Base-by-base conservation (phyloP, 2,329 filamentous ascomycete species). In the Epichloe bromicola region DNA sequence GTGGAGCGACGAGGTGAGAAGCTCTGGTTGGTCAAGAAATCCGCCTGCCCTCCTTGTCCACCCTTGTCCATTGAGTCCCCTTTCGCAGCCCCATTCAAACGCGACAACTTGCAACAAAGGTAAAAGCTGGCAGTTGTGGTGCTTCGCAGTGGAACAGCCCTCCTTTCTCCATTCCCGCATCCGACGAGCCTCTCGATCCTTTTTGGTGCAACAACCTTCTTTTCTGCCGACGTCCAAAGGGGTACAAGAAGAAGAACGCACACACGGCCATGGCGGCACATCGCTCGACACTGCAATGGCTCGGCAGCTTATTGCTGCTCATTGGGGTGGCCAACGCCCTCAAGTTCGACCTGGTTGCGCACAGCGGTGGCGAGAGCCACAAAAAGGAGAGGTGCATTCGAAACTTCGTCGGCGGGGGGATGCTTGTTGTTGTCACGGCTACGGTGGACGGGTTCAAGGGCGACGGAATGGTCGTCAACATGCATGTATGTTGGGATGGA, bases 401-500 rank as follows among this genome's bases (percentile, higher is more conserved):
- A 67, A 98, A 98, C 74, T 98, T 96, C 68, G 90, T 96, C 58
- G 79, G 81, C 55, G 86, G 82, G 70, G 89, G 96, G 65, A 95
- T 93, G 57, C 74, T 98, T 58, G 93, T 98, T 41, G 91, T 97
- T 36, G 91, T 98, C 49, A 97, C 91, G 52, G 87, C 90, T 51
- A 95, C 82, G 53, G 78, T 95, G 51, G 81, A 84, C 65, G 93
- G 93, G n/a, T 73, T 73, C 58, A 87, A 85, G 70, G 91, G 89
- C 53, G 93, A 98, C 74, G 93, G 93, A 49, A 90, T 95, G 81
- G 73, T 80, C 60, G 81, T 97, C 57, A 95, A 97, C 68, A 93
- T 98, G 78, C 85, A 95, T 71, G 91, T 96, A 66, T 55, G 76
- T 75, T 57, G 37, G 23, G 36, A 12, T 17, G n/a, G 30, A 33